A percentile compares a stretch with the other conserved stretches of the same genome.
These are phyloP conservation scores for Fraxinus anomala DNA, from an alignment of 257 asterid genomes.

Conservation along the genomic window DNA sequence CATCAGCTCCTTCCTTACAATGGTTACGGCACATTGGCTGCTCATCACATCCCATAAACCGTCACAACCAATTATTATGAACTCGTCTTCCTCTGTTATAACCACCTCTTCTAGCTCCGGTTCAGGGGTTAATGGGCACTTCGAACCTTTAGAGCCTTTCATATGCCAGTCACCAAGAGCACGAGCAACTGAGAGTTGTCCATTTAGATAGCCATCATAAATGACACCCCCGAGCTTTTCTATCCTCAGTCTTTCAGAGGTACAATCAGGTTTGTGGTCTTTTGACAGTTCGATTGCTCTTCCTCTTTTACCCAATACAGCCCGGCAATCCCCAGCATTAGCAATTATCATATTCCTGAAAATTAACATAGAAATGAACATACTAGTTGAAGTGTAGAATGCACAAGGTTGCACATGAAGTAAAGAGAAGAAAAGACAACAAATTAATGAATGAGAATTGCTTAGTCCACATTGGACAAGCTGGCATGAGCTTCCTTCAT, in stretches of 20 bases:
- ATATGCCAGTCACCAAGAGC: constrained; percentile 96
- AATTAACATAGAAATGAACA: background rate
- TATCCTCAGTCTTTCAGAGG: constrained; percentile 70
- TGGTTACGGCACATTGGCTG: constrained; percentile 87
- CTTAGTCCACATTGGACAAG: background rate
- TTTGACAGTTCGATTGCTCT: constrained; percentile 78
- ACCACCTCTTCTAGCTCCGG: constrained; percentile 74
- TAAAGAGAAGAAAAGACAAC: background rate
- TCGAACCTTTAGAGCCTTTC: constrained; percentile 83
- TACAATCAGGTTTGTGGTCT: constrained; percentile 82
- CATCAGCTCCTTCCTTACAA: constrained; percentile 83
- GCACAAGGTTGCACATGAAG: background rate
- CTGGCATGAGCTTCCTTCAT: background rate
- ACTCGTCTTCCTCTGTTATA: constrained; percentile 78
- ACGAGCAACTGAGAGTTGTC: constrained; percentile 87
- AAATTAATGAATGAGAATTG: constrained; percentile 4
- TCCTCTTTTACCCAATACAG: constrained; percentile 87
- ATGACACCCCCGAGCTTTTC: constrained; percentile 80
- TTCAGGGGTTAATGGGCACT: constrained; percentile 65
- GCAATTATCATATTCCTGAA: constrained; percentile 72
- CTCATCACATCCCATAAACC: constrained; percentile 98
- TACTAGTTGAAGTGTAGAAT: background rate
- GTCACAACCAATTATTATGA: constrained; percentile 85
- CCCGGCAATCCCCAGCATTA: constrained; percentile 91
- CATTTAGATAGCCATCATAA: constrained; percentile 90